Base-by-base conservation (phyloP, 306 rosid species). In the Echinosophora koreensis region DNA sequence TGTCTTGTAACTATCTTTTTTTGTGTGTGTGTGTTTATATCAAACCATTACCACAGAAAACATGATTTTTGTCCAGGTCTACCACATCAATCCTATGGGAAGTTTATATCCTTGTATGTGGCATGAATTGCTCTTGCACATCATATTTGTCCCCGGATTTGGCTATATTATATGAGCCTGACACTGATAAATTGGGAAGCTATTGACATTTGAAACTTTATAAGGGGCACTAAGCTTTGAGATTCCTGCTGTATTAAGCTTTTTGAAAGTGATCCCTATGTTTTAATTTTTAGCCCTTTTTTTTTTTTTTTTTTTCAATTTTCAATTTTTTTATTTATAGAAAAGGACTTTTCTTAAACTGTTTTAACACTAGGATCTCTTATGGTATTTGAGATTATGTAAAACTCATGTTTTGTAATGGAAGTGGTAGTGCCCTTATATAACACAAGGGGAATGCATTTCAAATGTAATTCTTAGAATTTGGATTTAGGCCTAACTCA, bases 91-190 rank as follows among this genome's bases (percentile, higher is more conserved):
- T 65, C 15, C 73, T 51, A 38, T 0, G 39, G 18, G 22, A 62
- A 7, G 44, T n/a, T 37, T 52, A 67, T 65, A 27, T 65, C 38
- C 63, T 73, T 73, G 38, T 38, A 3, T 34, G 28, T 64, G 67
- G 38, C 76, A 38, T 49, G 72, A 38, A 77, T 38, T 18, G 65
- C 59, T 61, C 58, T 49, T 81, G 61, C 66, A 28, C n/a, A 72
- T 80, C 54, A 71, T 70, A 58, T n/a, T 32, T 35, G 56, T 30
- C 60, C 59, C 14, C 6, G 15, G 49, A 51, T 39, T 63, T 79
- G 78, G 58, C 41, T 28, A 3, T 49, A 61, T 62, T 28, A 2
- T 37, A 61, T 62, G 41, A 51, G 68, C 49, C 16, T 34, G 62
- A 47, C 34, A 12, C 14, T 62, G 17, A 3, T 46, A 30, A 32